Evolutionary conservation across 352 stramenopile genomes (phyloP), one percentile per base, ranked within the genome.

Genomic region (Phytopythium cucurbitacearum): DNA sequence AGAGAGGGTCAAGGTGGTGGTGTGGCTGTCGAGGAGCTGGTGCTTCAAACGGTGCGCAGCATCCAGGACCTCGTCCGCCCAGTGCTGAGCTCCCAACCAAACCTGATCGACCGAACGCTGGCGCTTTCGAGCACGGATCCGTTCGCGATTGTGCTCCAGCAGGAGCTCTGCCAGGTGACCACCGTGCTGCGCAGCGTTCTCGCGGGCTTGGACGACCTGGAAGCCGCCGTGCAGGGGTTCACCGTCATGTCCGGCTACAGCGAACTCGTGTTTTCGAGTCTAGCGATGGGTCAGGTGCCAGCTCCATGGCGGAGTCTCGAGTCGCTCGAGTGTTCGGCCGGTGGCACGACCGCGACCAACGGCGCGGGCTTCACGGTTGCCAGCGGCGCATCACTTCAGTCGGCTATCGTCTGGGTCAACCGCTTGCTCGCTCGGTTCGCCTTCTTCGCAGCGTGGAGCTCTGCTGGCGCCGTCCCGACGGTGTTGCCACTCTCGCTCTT

Each of bases 401-500:
- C 72, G 6, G 51, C 93, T 11, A 61, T 71, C 2, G 59, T 70
- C 11, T 94, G 81, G 77, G 59, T 91, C 15, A 55, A 43, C 9
- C 74, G 86, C 41, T 56, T 93, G 12, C 57, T 80, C 6, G 71
- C 74, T 40, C 76, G 80, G 2, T 71, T 67, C 51, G 56, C 71
- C 5, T 92, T 91, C 53, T 65, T 93, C 5, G 60, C 77, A 36
- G 41, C 62, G 10, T 94, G 84, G 84, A 36, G 62, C 56, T 8
- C 44, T 36, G 48, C 37, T 2, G 10, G 3, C 4, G 48, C 15
- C 8, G 16, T 46, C 12, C 48, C 48, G 11, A 1, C 28, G 11
- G 37, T 54, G 11, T 90, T 84, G 39, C 80, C 76, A 4, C 53
- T 93, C 12, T 69, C 83, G 4, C 66, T 84, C 6, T 91, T 94